Conservation (phyloP, 225 moss, liverwort and hornwort genomes). For the Physcomitrium patens region DNA sequence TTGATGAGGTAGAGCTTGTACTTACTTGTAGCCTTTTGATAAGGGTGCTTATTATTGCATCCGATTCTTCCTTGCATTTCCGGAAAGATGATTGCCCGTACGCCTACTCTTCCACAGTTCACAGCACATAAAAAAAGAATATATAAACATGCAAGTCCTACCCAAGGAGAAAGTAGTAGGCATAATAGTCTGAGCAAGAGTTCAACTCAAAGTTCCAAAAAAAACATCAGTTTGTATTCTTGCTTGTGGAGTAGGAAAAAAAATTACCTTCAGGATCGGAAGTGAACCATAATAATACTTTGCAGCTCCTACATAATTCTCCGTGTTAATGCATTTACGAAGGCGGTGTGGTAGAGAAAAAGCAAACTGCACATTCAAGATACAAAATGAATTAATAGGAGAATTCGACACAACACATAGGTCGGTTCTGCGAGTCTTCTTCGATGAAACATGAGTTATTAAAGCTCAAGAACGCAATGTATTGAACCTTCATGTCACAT, state of each 20-base stretch:
- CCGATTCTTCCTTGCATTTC: slow-evolving; percentile 84
- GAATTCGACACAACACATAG: not conserved
- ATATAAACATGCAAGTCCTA: slow-evolving; percentile 21
- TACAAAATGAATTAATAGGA: slow-evolving; percentile 23
- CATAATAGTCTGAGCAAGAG: slow-evolving; percentile 12
- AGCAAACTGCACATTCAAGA: slow-evolving; percentile 64
- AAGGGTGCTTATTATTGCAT: slow-evolving; percentile 67
- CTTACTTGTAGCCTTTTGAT: slow-evolving; percentile 71
- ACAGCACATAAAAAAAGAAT: slow-evolving; percentile 31
- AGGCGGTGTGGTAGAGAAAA: slow-evolving; percentile 89
- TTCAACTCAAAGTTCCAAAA: slow-evolving; percentile 17
- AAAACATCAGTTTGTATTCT: slow-evolving; percentile 26
- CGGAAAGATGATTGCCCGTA: slow-evolving; percentile 84
- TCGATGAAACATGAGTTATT: not conserved
- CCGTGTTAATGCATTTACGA: slow-evolving; percentile 69
- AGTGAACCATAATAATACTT: slow-evolving; percentile 80
- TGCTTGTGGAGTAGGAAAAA: slow-evolving; percentile 18
- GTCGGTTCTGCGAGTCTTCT: slow-evolving; percentile 11
- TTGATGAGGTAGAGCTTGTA: slow-evolving; percentile 14
- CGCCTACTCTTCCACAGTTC: slow-evolving; percentile 64
- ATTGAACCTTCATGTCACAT: slow-evolving; percentile 8
- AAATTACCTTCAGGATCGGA: slow-evolving; percentile 82
- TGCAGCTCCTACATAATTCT: slow-evolving; percentile 77
- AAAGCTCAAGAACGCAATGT: slow-evolving; percentile 2
- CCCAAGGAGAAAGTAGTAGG: slow-evolving; percentile 8